phyloP scores from a whole-genome alignment of 1,284 basidiomycete genomes.

The Leccinum subspadiceum region DNA sequence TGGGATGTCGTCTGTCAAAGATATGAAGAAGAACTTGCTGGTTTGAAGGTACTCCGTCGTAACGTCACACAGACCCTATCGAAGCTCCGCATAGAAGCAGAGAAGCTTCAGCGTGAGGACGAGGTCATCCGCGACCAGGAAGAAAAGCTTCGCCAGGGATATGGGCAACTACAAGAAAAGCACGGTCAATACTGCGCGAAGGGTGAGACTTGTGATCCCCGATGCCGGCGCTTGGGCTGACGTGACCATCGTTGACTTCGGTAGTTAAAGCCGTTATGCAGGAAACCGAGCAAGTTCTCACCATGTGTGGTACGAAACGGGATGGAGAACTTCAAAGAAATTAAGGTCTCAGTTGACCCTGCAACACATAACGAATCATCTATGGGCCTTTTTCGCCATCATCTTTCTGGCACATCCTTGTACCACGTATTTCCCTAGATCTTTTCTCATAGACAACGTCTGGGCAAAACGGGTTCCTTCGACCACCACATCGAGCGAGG shows the following conservation, averaged over 20 bases:
- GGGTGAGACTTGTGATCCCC: slow-evolving; percentile 39
- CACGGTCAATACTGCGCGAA: slow-evolving; percentile 55
- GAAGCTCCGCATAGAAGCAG: slow-evolving; percentile 53
- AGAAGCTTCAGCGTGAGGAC: slow-evolving; percentile 54
- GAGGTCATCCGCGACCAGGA: slow-evolving; percentile 54
- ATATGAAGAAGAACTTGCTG: slow-evolving; percentile 59
- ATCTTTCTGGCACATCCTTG: not conserved
- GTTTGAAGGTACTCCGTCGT: slow-evolving; percentile 52
- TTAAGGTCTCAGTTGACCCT: not conserved
- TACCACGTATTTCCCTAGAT: not conserved
- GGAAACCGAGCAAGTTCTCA: slow-evolving; percentile 51
- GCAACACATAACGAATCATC: not conserved
- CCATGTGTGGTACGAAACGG: slow-evolving; percentile 46
- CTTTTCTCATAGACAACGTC: not conserved
- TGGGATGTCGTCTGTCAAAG: slow-evolving; percentile 54
- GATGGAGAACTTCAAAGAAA: slow-evolving; percentile 26
- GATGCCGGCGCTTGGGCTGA: slow-evolving; percentile 9
- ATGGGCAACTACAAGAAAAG: slow-evolving; percentile 55
- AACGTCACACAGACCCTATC: slow-evolving; percentile 55
- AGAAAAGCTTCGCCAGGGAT: slow-evolving; percentile 48
- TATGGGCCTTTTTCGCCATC: not conserved
- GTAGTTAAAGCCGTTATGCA: slow-evolving; percentile 58
- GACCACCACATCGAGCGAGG: not conserved
- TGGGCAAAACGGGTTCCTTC: not conserved
- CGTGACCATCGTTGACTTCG: slow-evolving; percentile 1